Evolutionary conservation across 768 basidiomycete species (phyloP), one percentile per base, ranked within the genome.

Genomic region (Crucibulum laeve): DNA sequence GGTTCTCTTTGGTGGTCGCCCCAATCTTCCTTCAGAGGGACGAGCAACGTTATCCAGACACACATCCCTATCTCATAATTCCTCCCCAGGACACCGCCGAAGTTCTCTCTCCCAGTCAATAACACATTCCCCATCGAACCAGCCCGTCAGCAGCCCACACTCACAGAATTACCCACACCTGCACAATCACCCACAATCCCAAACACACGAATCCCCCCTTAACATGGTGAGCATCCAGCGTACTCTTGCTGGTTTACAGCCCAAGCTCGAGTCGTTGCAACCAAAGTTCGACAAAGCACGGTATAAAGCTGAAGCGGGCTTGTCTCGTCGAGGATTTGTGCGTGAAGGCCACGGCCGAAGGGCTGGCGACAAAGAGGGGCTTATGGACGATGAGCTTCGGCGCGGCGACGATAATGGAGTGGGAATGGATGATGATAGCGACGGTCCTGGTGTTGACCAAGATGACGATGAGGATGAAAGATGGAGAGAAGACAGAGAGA

Each of bases 271-370:
- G 14, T 46, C 51, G 34, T 38, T 49, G 48, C 71, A 78, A 53
- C 82, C 81, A 0, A 71, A 64, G 34, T 55, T 84, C 19, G 82
- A 85, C 44, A 74, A 76, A 23, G 83, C 80, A 19, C 63, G 80
- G 47, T 86, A 77, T 60, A 86, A 86, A 60, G 84, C 82, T 0
- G 84, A 86, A 58, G 84, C 83, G 15, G 84, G 82, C 14, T 52
- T 87, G 24, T 79, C 70, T 47, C 65, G 65, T 51, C 67, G 82
- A 3, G 84, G 83, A 30, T 86, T 74, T 50, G 74, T 84, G 25
- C 58, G 62, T 13, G 11, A 19, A 30, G 52, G 51, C 46, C 44
- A 45, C 60, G 68, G 39, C 60, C 65, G 51, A 53, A 61, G 45
- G 61, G 60, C 38, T 53, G 77, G 51, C 63, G 74, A 62, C 50